phyloP scores from a whole-genome alignment of 1,284 basidiomycete genomes.

The Fomitopsis schrenkii region DNA sequence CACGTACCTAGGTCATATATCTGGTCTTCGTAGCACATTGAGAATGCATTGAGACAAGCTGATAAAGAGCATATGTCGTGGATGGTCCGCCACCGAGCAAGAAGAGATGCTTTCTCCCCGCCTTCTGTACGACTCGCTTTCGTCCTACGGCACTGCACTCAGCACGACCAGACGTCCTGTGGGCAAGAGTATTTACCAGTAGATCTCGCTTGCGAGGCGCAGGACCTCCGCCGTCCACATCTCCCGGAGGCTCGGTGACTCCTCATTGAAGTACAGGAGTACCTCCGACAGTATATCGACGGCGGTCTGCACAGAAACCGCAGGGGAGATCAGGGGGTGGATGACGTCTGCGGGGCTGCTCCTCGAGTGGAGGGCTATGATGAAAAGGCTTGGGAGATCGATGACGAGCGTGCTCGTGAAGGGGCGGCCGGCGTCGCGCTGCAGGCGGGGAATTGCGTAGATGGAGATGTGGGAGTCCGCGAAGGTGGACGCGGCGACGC shows the following conservation, averaged over 20 bases:
- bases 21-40: constrained; percentile 57
- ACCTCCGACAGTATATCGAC: constrained; percentile 40
- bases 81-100: constrained; percentile 47
- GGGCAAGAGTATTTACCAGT: constrained; percentile 40
- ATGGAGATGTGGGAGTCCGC: constrained; percentile 32
- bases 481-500: constrained; percentile 38
- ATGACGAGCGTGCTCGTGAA: background rate
- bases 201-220: constrained; percentile 53
- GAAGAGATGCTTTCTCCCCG: constrained; percentile 37
- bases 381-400: constrained; percentile 16
- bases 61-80: constrained; percentile 62
- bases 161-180: background rate
- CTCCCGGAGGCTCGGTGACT: constrained; percentile 18
- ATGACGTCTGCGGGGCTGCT: constrained; percentile 50
- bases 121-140: constrained; percentile 29
- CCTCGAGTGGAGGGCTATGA: constrained; percentile 43
- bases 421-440: background rate
- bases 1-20: constrained; percentile 56
- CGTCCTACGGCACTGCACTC: constrained; percentile 25
- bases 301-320: constrained; percentile 35
- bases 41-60: constrained; percentile 58
- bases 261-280: constrained; percentile 37
- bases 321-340: constrained; percentile 42
- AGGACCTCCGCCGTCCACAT: constrained; percentile 42
- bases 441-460: constrained; percentile 43